Base-by-base conservation (phyloP, 495 filamentous ascomycete species). In the Daldinia childiae region DNA sequence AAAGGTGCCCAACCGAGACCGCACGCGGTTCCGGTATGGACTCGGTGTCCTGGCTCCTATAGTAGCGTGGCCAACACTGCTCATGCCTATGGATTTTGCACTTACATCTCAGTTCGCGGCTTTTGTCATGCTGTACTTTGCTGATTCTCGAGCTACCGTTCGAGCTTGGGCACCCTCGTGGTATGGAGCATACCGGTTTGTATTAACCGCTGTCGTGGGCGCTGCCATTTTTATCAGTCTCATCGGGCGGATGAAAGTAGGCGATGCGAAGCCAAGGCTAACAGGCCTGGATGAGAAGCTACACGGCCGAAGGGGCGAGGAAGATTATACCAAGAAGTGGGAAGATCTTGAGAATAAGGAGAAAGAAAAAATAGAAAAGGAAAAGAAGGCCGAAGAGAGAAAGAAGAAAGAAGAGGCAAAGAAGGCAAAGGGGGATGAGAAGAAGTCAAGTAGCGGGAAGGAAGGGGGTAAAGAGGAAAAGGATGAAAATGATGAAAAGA, bases 171-270 rank as follows among this genome's bases (percentile, higher is more conserved):
- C 90, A n/a, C 95, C 95, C 26, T 79, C 85, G 41, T 99, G 95
- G 95, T 99, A 98, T 80, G 87, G 85, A 71, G 92, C 90, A 41
- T 99, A 99, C 84, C 93, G 95, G 58, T 99, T 98, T 79, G 91
- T 98, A 11, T 86, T 99, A 78, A 98, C 95, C 17, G 96, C 96
- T 78, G 81, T 99, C 32, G 95, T 98, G 61, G 96, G 95, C 50
- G 87, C 86, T 51, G 91, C 90, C 72, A 94, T 98, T 72, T 87
- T 96, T n/a, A 83, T 93, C 67, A 94, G 88, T 69, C 84, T 99
- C 75, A 86, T 98, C 72, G 94, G 93, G 39, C 87, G 95, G 64
- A 92, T 94, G 73, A 90, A 95, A 79, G 91, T 99, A 76, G 88
- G 88, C 59, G 87, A 90, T 65, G 81, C 79, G 43, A 73, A 77